phyloP scores from a whole-genome alignment of 805 yeast species.

The Candida ulmi region DNA sequence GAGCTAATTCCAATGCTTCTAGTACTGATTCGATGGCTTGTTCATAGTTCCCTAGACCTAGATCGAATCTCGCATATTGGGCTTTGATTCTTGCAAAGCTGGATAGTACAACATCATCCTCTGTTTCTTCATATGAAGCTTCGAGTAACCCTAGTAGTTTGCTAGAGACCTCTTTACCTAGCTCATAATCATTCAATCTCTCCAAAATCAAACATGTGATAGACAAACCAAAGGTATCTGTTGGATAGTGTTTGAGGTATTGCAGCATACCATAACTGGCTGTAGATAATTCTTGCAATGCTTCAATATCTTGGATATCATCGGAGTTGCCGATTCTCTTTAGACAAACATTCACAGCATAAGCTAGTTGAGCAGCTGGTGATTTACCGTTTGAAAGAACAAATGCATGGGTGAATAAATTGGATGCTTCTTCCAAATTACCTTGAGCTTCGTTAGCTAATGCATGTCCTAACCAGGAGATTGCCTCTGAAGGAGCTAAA shows the following conservation, averaged over 20 bases:
- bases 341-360: constrained; percentile 54
- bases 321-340: constrained; percentile 36
- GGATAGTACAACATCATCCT: constrained; percentile 38
- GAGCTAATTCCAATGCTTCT: constrained; percentile 43
- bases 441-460: constrained; percentile 49
- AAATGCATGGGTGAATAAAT: constrained; percentile 72
- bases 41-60: constrained; percentile 54
- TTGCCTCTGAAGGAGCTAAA: constrained; percentile 67
- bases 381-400: constrained; percentile 70
- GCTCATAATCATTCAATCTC: constrained; percentile 56
- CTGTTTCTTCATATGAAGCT: constrained; percentile 48
- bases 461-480: constrained; percentile 87
- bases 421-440: constrained; percentile 42
- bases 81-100: constrained; percentile 57
- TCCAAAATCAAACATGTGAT: constrained; percentile 57
- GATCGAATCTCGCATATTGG: constrained; percentile 63
- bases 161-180: constrained; percentile 44
- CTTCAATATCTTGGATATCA: constrained; percentile 50
- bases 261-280: constrained; percentile 64
- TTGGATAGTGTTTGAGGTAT: constrained; percentile 57
- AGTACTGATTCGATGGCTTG: constrained; percentile 59
- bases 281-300: constrained; percentile 59
- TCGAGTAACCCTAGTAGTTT: constrained; percentile 48
- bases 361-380: constrained; percentile 63
- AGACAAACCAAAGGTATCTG: constrained; percentile 51